phyloP scores from a whole-genome alignment of 371 early-diverging fungal species.

The Rhizopus stolonifer region DNA sequence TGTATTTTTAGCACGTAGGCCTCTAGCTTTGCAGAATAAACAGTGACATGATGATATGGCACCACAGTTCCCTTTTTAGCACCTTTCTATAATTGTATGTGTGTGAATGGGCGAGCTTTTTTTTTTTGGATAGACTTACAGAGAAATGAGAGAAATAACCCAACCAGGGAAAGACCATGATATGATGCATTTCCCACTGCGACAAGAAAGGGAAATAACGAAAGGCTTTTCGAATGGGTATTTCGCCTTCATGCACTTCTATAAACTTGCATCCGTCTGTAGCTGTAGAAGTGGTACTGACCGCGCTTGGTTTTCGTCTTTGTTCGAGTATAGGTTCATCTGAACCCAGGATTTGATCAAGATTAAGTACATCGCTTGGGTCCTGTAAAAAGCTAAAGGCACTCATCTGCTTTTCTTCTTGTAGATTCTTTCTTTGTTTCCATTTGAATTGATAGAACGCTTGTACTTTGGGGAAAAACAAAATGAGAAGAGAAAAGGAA shows the following conservation, averaged over 20 bases:
- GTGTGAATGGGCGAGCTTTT: background rate
- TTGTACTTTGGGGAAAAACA: slow-evolving; percentile 60
- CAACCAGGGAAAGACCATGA: slow-evolving; percentile 55
- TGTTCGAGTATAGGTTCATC: slow-evolving; percentile 22
- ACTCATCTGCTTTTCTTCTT: background rate
- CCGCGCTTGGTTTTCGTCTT: slow-evolving; percentile 14
- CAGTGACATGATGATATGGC: slow-evolving; percentile 44
- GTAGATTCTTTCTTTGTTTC: slow-evolving; percentile 9
- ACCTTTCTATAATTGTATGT: slow-evolving; percentile 29
- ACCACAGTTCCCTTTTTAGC: slow-evolving; percentile 49
- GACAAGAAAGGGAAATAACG: slow-evolving; percentile 56
- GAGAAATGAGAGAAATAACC: slow-evolving; percentile 60
- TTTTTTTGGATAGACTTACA: slow-evolving; percentile 13
- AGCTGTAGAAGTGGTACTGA: slow-evolving; percentile 3
- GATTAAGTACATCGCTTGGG: slow-evolving; percentile 24
- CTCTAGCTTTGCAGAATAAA: slow-evolving; percentile 46
- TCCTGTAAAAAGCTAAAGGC: slow-evolving; percentile 18
- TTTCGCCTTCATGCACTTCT: slow-evolving; percentile 49
- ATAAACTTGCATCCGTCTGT: slow-evolving; percentile 17
- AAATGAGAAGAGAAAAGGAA: slow-evolving; percentile 50
- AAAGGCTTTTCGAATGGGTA: slow-evolving; percentile 53
- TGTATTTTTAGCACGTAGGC: slow-evolving; percentile 54
- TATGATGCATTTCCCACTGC: slow-evolving; percentile 60
- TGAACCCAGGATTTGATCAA: slow-evolving; percentile 32
- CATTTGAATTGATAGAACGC: slow-evolving; percentile 26